phyloP scores from a whole-genome alignment of 2,329 filamentous ascomycete genomes.

The Leptoxyphium fumago region DNA sequence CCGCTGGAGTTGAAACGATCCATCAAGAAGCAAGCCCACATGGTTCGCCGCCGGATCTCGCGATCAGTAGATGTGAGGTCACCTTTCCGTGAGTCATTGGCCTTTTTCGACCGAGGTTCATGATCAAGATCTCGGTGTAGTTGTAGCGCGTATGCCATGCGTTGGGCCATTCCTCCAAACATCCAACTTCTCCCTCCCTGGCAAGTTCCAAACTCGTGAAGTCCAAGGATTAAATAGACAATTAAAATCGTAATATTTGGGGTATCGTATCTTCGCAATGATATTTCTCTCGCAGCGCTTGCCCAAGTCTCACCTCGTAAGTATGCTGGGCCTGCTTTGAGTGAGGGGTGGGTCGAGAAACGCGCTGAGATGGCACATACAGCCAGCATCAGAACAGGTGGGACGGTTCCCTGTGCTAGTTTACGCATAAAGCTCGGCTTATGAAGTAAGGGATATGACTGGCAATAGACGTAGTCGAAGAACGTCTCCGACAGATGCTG shows the following conservation, averaged over 20 bases:
- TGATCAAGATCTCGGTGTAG: slow-evolving; percentile 81
- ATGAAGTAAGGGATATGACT: slow-evolving; percentile 85
- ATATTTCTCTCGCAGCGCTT: slow-evolving; percentile 69
- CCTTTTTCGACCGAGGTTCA: slow-evolving; percentile 48
- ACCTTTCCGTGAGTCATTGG: slow-evolving; percentile 26
- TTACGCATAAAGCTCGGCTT: slow-evolving; percentile 96
- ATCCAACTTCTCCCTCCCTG: slow-evolving; percentile 95
- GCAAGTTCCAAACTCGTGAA: slow-evolving; percentile 95
- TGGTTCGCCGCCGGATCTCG: slow-evolving; percentile 80
- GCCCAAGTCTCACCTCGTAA: slow-evolving; percentile 87
- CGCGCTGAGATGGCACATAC: slow-evolving; percentile 91
- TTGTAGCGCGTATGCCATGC: slow-evolving; percentile 94
- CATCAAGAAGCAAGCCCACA: slow-evolving; percentile 98
- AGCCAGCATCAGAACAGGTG: slow-evolving; percentile 81
- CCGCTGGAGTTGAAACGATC: slow-evolving; percentile 95
- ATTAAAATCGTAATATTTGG: slow-evolving; percentile 94
- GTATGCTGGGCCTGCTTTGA: slow-evolving; percentile 65
- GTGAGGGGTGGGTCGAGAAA: slow-evolving; percentile 76
- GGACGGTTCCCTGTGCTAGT: slow-evolving; percentile 61
- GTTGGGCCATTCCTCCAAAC: slow-evolving; percentile 81
- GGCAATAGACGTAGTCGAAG: slow-evolving; percentile 90
- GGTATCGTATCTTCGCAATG: slow-evolving; percentile 76
- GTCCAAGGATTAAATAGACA: slow-evolving; percentile 70
- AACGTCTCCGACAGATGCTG: slow-evolving; percentile 89
- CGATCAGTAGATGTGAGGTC: slow-evolving; percentile 70